Evolutionary conservation across 2,329 filamentous ascomycete genomes (phyloP).

Genomic region (Diaporthe sp.): DNA sequence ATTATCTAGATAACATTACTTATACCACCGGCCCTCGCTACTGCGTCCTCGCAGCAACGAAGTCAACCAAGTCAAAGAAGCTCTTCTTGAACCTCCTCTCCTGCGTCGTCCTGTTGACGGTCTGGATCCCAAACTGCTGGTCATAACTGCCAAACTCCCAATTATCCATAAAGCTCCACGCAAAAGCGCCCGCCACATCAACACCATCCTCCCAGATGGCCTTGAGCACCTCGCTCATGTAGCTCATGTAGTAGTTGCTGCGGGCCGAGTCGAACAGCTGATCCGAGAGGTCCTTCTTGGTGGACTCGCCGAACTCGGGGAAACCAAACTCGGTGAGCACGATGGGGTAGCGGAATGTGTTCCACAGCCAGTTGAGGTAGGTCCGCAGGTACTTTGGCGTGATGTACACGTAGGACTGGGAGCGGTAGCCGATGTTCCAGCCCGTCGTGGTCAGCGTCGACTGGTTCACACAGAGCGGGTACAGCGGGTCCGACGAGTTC

Average conservation of each 20-base stretch:
- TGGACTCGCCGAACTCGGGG: constrained; percentile 63
- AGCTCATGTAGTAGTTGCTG: constrained; percentile 68
- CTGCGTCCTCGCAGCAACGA: constrained; percentile 50
- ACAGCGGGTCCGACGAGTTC: constrained; percentile 59
- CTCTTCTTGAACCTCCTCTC: constrained; percentile 68
- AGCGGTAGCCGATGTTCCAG: constrained; percentile 72
- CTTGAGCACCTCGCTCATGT: constrained; percentile 67
- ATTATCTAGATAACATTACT: too few species aligned
- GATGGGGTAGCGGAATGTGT: constrained; percentile 66
- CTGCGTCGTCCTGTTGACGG: constrained; percentile 67
- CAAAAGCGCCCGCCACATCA: constrained; percentile 66
- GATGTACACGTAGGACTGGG: constrained; percentile 69
- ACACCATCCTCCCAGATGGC: constrained; percentile 70
- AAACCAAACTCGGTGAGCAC: constrained; percentile 71
- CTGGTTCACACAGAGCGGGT: constrained; percentile 67
- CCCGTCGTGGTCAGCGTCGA: constrained; percentile 62
- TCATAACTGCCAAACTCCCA: constrained; percentile 65
- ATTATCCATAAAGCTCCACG: constrained; percentile 68
- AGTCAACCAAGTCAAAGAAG: constrained; percentile 71
- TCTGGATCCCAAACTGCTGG: constrained; percentile 69
- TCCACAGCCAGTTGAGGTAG: constrained; percentile 70
- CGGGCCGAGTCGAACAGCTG: constrained; percentile 68
- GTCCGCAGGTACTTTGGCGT: constrained; percentile 70
- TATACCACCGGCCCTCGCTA: background rate
- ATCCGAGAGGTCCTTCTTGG: constrained; percentile 58